Evolutionary conservation across 2,329 filamentous ascomycete species (phyloP), one percentile per base, ranked within the genome.

Genomic region (Aspergillus texensis): DNA sequence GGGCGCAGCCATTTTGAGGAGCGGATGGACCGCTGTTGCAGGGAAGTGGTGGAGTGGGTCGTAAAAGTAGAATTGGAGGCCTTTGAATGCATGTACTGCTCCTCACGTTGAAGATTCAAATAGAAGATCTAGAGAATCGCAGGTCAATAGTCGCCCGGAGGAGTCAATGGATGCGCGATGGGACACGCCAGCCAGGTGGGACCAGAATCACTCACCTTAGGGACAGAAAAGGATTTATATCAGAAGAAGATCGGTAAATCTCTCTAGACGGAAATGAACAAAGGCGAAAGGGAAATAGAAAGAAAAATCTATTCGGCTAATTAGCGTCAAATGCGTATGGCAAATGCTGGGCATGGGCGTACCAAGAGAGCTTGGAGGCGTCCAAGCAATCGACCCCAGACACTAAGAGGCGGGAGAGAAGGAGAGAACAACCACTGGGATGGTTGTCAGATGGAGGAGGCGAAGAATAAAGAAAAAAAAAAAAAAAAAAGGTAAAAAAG

Each of bases 1-100:
- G 70, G 73, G 69, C 69, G 69, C 65, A 73, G 77, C 75, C 77
- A 79, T 80, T 77, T 77, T 65, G 77, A 67, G 58, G 72, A 77
- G 71, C 77, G 75, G 68, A 77, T 64, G 57, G 73, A 68, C 70
- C 75, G 74, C 72, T 70, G 71, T 66, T 75, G 73, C 60, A 72
- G 72, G 64, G 75, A 70, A 65, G 72, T 68, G 67, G 70, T 64
- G 57, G 74, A 72, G 60, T 71, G 62, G 58, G 71, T 65, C 46
- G 70, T 61, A 62, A 64, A 69, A 57, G 68, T 64, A 53, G 66
- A 67, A 56, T 60, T 68, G 60, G 64, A 63, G 62, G 68, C 67
- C 66, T 69, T 72, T 62, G 69, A 57, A 77, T 74, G 73, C 76
- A 79, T 79, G 75, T 74, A 78, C 67, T 69, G 62, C 66, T 58